Conservation (phyloP, 305 asterid species). For the Fraxinus sp. region DNA sequence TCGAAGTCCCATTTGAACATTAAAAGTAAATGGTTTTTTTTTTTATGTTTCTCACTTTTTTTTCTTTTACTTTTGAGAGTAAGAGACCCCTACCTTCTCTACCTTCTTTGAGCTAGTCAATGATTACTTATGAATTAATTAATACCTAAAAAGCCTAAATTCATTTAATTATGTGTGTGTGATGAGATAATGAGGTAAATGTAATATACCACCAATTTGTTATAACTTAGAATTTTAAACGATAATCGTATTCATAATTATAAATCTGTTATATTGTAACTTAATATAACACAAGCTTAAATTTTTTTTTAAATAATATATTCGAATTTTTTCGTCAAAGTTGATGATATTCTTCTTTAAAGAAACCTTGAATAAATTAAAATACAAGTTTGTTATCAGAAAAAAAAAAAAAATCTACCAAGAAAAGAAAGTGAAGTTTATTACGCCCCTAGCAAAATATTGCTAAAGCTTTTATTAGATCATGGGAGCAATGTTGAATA, state of each 20-base stretch:
- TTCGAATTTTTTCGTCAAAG: not conserved
- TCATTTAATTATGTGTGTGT: not conserved
- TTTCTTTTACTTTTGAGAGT: not conserved
- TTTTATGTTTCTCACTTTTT: too few relatives aligned
- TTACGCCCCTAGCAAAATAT: not conserved
- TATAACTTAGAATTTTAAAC: not conserved
- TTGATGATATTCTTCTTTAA: not conserved
- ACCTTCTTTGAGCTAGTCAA: not conserved
- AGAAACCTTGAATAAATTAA: not conserved
- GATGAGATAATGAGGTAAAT: not conserved
- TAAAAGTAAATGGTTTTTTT: not conserved
- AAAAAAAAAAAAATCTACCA: not conserved
- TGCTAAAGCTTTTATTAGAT: conserved; percentile 24
- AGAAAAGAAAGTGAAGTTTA: not conserved
- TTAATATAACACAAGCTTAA: not conserved
- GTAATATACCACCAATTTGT: not conserved
- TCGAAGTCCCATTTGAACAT: not conserved
- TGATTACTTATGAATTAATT: not conserved
- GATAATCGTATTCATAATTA: too few relatives aligned
- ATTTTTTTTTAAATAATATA: not conserved
- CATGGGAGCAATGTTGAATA: not conserved
- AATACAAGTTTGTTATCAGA: not conserved
- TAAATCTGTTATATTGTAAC: not conserved
- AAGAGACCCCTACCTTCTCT: not conserved
- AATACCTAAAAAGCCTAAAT: not conserved